Evolutionary conservation across 768 basidiomycete species (phyloP).

Genomic region (Pisolithus tinctorius): DNA sequence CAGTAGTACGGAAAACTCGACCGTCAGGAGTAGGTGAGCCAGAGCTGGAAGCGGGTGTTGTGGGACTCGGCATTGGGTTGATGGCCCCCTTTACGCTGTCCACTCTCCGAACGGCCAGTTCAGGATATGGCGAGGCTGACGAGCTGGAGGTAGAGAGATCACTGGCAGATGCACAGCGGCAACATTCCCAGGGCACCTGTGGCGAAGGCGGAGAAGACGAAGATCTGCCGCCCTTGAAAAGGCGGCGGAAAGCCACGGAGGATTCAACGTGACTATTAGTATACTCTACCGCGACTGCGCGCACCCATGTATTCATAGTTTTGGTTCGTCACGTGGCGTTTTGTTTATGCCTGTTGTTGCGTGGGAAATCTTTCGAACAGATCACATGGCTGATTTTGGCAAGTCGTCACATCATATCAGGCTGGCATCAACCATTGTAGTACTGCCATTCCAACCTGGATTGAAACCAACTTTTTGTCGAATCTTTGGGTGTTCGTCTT

Average conservation of each 20-base stretch:
- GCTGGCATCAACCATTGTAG: conserved; percentile 16
- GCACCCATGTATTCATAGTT: background rate
- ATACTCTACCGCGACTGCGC: conserved; percentile 18
- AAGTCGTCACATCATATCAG: conserved; percentile 18
- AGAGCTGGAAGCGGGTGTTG: conserved; percentile 28
- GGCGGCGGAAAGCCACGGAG: conserved; percentile 37
- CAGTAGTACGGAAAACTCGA: conserved; percentile 34
- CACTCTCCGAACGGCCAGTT: conserved; percentile 25
- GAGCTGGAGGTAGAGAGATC: conserved; percentile 30
- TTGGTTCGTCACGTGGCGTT: background rate
- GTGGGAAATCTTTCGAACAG: background rate
- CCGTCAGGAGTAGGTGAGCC: conserved; percentile 13
- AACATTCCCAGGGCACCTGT: too few relatives aligned
- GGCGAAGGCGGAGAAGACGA: too few relatives aligned
- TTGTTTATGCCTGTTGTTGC: conserved; percentile 20
- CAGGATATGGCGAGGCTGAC: conserved; percentile 17
- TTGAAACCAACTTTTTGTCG: conserved; percentile 1
- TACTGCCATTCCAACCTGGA: conserved; percentile 9
- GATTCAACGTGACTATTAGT: conserved; percentile 7
- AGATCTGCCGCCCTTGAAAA: conserved; percentile 43
- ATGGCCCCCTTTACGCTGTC: conserved; percentile 50
- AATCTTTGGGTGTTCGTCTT: background rate
- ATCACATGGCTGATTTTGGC: conserved; percentile 8
- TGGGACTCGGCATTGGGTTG: conserved; percentile 37
- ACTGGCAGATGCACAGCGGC: conserved; percentile 8